Base-by-base conservation (phyloP, 1,284 basidiomycete genomes). In the Naganishia liquefaciens region DNA sequence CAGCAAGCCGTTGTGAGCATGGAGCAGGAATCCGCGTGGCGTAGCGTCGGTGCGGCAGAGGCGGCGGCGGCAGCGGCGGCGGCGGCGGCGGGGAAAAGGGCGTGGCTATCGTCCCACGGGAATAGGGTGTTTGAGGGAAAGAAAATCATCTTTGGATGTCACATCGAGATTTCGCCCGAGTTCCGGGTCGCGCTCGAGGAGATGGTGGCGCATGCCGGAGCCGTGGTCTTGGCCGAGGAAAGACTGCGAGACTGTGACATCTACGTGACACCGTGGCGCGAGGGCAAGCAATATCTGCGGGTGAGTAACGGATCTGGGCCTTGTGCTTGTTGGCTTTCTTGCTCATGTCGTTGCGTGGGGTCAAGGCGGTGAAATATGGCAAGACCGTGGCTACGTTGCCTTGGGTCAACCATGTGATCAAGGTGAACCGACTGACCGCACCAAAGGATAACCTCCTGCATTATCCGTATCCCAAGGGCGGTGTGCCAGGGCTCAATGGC, bases 381-480 rank as follows among this genome's bases (percentile, higher is more conserved):
- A 88, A 88, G 75, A 84, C 85, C 3, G 85, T 94, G 23, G 92
- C 87, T 4, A 90, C 87, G 0, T 80, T 93, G 1, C 80, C 85
- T 0, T 95, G 92, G 91, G 73, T 93, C 9, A 89, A 91, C 74
- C 85, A 87, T 72, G 87, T 90, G 4, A 82, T 90, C 61, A 82
- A 85, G 0, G 84, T 83, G 0, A 86, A 86, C 6, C 78, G 82
- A 0, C 73, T 91, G 6, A 81, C 85, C 5, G 80, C 85, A 9
- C 90, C 92, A 0, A 82, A 85, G 30, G 86, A 90, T 66, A 87
- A 84, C 53, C 76, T 86, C 5, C 74, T 86, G 5, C 85, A 87
- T 71, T 86, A 83, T 65, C 85, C 86, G 0, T 77, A 82, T 2
- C 84, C 84, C 0, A 71, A 71, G n/a, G 73, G 73, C 9, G 75